These are phyloP conservation scores for Talaromyces rugulosus DNA, from an alignment of 2,329 filamentous ascomycete genomes.

Conservation along the genomic window DNA sequence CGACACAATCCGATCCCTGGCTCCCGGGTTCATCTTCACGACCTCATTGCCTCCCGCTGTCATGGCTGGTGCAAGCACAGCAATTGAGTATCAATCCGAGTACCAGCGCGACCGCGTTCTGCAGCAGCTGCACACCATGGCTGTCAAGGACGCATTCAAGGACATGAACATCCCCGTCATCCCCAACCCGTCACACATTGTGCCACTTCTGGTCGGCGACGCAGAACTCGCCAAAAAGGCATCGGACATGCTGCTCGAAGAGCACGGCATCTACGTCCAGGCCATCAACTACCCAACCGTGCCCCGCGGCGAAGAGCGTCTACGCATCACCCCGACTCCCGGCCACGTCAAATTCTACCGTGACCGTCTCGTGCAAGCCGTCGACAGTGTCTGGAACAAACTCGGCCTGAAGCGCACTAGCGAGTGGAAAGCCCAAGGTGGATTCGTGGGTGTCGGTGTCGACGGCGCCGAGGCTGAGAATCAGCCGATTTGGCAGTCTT, in stretches of 20 bases:
- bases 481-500: constrained; percentile 84
- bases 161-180: constrained; percentile 89
- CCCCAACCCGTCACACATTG: constrained; percentile 93
- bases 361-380: constrained; percentile 75
- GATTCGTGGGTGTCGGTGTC: constrained; percentile 90
- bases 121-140: constrained; percentile 93
- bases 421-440: constrained; percentile 85
- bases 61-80: constrained; percentile 88
- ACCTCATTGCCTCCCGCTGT: constrained; percentile 92
- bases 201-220: constrained; percentile 89
- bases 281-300: constrained; percentile 99
- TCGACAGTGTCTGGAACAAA: constrained; percentile 84
- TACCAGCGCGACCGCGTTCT: constrained; percentile 83
- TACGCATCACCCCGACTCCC: constrained; percentile 92
- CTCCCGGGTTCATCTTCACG: constrained; percentile 98
- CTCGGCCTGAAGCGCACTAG: constrained; percentile 88
- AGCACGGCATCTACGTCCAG: constrained; percentile 94
- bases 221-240: constrained; percentile 89
- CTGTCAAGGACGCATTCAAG: constrained; percentile 79
- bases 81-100: constrained; percentile 88
- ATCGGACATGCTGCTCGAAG: constrained; percentile 83
- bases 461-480: constrained; percentile 54
- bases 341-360: constrained; percentile 83
- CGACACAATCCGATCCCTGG: constrained; percentile 88
- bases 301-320: constrained; percentile 92